phyloP scores from a whole-genome alignment of 2,329 filamentous ascomycete genomes.

The Penicillium sp. region DNA sequence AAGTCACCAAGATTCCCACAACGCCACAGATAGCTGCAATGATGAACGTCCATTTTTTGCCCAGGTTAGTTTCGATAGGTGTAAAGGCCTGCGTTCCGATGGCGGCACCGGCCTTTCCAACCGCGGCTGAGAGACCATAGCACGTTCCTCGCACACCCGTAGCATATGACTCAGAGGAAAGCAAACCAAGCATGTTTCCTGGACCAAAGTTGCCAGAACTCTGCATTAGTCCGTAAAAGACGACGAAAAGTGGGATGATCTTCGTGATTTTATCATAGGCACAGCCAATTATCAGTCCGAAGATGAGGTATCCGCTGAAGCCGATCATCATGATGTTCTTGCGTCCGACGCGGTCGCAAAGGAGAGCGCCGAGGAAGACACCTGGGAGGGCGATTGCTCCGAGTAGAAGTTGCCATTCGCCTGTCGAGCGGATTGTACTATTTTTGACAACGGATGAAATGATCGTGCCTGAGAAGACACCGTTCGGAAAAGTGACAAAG shows the following conservation, averaged over 20 bases:
- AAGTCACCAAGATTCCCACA: conserved; percentile 49
- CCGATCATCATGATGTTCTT: conserved; percentile 54
- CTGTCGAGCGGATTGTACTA: conserved; percentile 45
- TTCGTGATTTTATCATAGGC: conserved; percentile 50
- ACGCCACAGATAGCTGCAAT: conserved; percentile 54
- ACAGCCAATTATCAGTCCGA: conserved; percentile 54
- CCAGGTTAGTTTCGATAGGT: conserved; percentile 47
- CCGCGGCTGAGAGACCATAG: conserved; percentile 53
- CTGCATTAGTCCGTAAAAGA: conserved; percentile 56
- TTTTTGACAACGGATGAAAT: conserved; percentile 42
- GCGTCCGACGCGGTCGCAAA: conserved; percentile 52
- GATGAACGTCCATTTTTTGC: conserved; percentile 55
- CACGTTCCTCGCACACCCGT: conserved; percentile 55
- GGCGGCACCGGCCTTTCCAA: conserved; percentile 55
- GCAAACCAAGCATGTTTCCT: conserved; percentile 52
- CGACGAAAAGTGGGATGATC: conserved; percentile 53
- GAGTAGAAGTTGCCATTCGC: conserved; percentile 51
- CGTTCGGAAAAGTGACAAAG: conserved; percentile 50
- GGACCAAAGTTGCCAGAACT: conserved; percentile 53
- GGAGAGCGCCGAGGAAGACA: conserved; percentile 51
- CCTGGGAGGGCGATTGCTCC: conserved; percentile 48
- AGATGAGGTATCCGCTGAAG: conserved; percentile 52
- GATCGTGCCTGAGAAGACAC: conserved; percentile 49
- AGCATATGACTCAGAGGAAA: conserved; percentile 54
- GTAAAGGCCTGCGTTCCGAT: conserved; percentile 54